Conservation (phyloP, 140 eudicot genomes). For the Ambrosia hybrid region DNA sequence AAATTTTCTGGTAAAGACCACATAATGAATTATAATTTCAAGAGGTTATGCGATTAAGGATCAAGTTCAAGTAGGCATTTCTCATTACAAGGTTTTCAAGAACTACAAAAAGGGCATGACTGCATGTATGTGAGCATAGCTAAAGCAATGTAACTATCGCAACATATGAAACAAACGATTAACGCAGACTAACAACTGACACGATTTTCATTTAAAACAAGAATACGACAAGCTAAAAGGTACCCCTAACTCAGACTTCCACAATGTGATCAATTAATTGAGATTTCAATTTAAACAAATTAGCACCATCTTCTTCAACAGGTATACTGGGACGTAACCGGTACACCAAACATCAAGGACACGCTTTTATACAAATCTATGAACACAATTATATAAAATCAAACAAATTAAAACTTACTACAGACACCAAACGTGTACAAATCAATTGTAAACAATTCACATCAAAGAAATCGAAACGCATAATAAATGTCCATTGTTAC, state of each 20-base stretch:
- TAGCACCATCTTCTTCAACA: not conserved
- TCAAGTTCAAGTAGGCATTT: not conserved
- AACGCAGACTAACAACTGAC: not conserved
- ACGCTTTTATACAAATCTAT: not conserved
- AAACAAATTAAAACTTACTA: slow-evolving; percentile 19
- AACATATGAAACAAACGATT: not conserved
- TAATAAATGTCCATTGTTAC: too few relatives aligned
- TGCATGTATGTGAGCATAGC: not conserved
- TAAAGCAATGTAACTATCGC: not conserved
- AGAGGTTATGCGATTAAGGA: not conserved
- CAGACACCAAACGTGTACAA: not conserved
- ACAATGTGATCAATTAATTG: slow-evolving; percentile 9
- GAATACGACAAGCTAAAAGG: not conserved
- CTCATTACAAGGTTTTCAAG: not conserved
- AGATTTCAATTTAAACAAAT: not conserved
- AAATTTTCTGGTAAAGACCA: too few relatives aligned
- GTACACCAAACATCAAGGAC: not conserved
- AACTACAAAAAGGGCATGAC: slow-evolving; percentile 1
- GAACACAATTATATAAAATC: not conserved
- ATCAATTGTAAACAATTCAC: slow-evolving; percentile 1
- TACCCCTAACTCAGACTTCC: not conserved
- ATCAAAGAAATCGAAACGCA: too few relatives aligned
- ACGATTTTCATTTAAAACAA: too few relatives aligned
- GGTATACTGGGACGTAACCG: not conserved
- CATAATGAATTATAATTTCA: not conserved